Evolutionary conservation across 2,329 filamentous ascomycete species (phyloP).

Genomic region (Exophiala oligosperma): DNA sequence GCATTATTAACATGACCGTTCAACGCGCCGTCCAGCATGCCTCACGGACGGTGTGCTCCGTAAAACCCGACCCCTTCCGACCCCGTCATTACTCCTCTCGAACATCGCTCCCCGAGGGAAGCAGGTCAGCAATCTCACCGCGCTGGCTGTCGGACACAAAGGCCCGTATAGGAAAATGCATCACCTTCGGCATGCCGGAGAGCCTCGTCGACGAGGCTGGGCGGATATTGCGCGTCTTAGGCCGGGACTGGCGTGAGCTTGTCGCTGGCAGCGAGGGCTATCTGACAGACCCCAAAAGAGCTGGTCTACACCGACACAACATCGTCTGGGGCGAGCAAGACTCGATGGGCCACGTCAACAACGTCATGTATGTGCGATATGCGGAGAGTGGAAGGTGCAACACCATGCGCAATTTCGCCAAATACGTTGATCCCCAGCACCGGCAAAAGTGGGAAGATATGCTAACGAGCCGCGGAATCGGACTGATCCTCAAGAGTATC

Average conservation of each 20-base stretch:
- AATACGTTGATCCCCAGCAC: slow-evolving; percentile 61
- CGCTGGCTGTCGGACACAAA: slow-evolving; percentile 72
- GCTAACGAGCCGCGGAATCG: slow-evolving; percentile 64
- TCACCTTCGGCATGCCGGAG: slow-evolving; percentile 68
- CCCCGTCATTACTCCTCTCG: slow-evolving; percentile 8
- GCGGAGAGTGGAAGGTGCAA: slow-evolving; percentile 80
- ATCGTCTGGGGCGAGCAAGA: slow-evolving; percentile 77
- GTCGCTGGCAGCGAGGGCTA: slow-evolving; percentile 75
- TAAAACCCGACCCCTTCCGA: background rate
- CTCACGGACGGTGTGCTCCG: slow-evolving; percentile 1
- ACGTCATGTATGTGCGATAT: slow-evolving; percentile 78
- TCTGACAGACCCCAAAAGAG: slow-evolving; percentile 62
- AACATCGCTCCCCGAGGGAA: slow-evolving; percentile 75
- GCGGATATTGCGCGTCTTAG: slow-evolving; percentile 59
- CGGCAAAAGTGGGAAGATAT: slow-evolving; percentile 67
- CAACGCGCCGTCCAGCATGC: slow-evolving; percentile 15
- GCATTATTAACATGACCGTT: slow-evolving; percentile 14
- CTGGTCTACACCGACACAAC: slow-evolving; percentile 63
- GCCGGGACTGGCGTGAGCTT: slow-evolving; percentile 69
- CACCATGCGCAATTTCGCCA: slow-evolving; percentile 71
- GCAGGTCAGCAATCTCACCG: slow-evolving; percentile 40
- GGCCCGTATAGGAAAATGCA: slow-evolving; percentile 68
- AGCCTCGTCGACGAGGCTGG: slow-evolving; percentile 60
- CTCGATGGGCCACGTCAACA: slow-evolving; percentile 74
- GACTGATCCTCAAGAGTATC: slow-evolving; percentile 78